A percentile compares a stretch with the other conserved stretches of the same genome.
Evolutionary conservation across 768 basidiomycete species (phyloP).

Genomic region (Pisolithus sp.): DNA sequence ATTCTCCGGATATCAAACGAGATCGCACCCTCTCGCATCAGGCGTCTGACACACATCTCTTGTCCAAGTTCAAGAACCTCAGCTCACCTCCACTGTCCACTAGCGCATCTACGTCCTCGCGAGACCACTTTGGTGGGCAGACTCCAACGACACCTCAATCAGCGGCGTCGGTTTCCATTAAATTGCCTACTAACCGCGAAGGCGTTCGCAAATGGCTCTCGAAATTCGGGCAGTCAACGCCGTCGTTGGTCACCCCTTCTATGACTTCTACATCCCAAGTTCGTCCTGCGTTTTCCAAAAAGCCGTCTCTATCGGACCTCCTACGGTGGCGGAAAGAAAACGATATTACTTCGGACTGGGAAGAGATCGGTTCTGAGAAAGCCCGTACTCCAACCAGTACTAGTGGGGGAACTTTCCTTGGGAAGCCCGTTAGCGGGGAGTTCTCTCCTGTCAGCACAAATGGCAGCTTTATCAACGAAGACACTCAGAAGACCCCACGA

Average conservation of each 20-base stretch:
- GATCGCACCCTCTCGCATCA: conserved; percentile 65
- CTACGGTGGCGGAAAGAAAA: conserved; percentile 50
- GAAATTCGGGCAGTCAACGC: conserved; percentile 44
- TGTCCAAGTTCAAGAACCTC: conserved; percentile 43
- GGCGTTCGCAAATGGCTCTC: conserved; percentile 78
- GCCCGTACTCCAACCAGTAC: conserved; percentile 45
- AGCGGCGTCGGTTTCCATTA: conserved; percentile 31
- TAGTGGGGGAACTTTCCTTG: conserved; percentile 29
- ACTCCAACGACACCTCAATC: conserved; percentile 28
- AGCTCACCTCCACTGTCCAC: conserved; percentile 37
- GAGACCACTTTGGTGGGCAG: conserved; percentile 42
- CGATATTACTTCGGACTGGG: conserved; percentile 58
- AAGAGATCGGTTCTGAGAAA: conserved; percentile 48
- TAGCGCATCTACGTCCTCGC: conserved; percentile 41
- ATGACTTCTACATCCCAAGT: conserved; percentile 28
- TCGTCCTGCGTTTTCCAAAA: conserved; percentile 44
- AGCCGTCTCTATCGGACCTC: conserved; percentile 63
- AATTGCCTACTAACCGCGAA: conserved; percentile 66
- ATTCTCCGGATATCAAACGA: conserved; percentile 44
- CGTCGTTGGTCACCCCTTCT: conserved; percentile 33
- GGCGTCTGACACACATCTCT: conserved; percentile 60
- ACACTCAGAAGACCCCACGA: conserved; percentile 28
- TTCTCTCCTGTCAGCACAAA: conserved; percentile 24
- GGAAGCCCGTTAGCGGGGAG: conserved; percentile 21
- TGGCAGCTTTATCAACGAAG: conserved; percentile 23